These are phyloP conservation scores for Pyrrhoderma noxium DNA, from an alignment of 1,284 basidiomycete genomes.

Conservation along the genomic window DNA sequence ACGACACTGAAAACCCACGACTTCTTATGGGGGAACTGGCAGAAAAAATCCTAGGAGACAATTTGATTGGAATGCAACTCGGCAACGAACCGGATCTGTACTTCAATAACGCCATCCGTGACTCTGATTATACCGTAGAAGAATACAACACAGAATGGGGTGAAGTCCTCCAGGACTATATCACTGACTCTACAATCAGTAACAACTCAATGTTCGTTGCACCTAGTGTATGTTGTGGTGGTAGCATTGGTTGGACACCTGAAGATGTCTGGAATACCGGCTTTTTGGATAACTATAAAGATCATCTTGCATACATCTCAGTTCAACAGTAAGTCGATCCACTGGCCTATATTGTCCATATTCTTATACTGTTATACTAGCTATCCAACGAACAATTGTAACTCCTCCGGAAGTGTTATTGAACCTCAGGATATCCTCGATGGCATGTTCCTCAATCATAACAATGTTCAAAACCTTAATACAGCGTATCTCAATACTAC, in stretches of 20 bases:
- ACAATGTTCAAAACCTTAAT: constrained; percentile 24
- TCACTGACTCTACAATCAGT: constrained; percentile 30
- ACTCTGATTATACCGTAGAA: constrained; percentile 32
- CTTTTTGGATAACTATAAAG: constrained; percentile 34
- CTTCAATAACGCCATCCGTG: constrained; percentile 29
- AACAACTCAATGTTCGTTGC: constrained; percentile 35
- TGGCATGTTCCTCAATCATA: constrained; percentile 28
- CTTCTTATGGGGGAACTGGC: constrained; percentile 44
- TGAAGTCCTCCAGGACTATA: constrained; percentile 34
- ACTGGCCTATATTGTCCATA: background rate
- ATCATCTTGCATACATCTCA: constrained; percentile 22
- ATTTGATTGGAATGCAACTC: constrained; percentile 51
- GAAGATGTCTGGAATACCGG: constrained; percentile 41
- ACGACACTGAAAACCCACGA: constrained; percentile 44
- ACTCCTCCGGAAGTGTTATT: constrained; percentile 10
- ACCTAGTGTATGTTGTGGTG: constrained; percentile 41
- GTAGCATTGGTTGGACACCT: constrained; percentile 31
- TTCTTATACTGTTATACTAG: constrained; percentile 3
- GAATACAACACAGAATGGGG: constrained; percentile 49
- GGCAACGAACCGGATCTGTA: constrained; percentile 74
- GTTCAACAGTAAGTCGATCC: constrained; percentile 22
- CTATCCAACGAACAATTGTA: constrained; percentile 19
- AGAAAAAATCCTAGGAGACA: constrained; percentile 47
- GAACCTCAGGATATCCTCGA: constrained; percentile 11
- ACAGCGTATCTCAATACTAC: constrained; percentile 26